Conservation (phyloP, 495 filamentous ascomycete species). For the Neurospora sp. region DNA sequence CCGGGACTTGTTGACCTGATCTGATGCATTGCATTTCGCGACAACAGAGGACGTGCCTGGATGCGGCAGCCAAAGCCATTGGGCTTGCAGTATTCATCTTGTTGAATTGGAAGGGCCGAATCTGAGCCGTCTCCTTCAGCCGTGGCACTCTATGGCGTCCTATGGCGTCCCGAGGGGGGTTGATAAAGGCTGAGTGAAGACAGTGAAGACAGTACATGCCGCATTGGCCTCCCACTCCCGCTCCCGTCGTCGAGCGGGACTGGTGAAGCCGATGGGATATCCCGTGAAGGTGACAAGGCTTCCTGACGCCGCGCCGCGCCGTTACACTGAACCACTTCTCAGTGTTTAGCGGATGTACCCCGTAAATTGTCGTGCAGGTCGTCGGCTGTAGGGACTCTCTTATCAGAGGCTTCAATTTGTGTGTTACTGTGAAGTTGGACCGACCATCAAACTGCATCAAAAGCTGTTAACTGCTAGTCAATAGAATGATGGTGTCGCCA, state of each 20-base stretch:
- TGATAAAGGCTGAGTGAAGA: neutral
- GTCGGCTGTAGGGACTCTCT: neutral
- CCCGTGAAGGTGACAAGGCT: neutral
- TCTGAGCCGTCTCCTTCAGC: conserved; percentile 12
- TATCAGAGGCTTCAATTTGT: neutral
- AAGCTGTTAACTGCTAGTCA: neutral
- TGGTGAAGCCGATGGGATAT: neutral
- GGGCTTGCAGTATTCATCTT: conserved; percentile 3
- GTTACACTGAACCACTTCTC: neutral
- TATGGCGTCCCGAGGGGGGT: neutral
- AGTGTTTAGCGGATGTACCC: neutral
- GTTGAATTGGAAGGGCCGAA: conserved; percentile 16
- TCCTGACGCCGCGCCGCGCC: neutral
- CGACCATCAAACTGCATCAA: neutral
- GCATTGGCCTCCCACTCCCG: neutral
- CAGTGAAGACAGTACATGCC: neutral
- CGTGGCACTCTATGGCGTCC: conserved; percentile 7
- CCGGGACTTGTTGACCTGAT: neutral
- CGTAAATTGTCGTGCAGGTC: neutral
- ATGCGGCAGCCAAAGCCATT: neutral
- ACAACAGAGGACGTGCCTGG: neutral
- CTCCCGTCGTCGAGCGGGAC: neutral
- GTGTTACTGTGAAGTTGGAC: no score
- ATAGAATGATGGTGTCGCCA: neutral
- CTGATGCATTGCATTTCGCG: neutral